A percentile compares a stretch with the other conserved stretches of the same genome.
phyloP scores from a whole-genome alignment of 441 rosid genomes.

The Eruca vesicaria region DNA sequence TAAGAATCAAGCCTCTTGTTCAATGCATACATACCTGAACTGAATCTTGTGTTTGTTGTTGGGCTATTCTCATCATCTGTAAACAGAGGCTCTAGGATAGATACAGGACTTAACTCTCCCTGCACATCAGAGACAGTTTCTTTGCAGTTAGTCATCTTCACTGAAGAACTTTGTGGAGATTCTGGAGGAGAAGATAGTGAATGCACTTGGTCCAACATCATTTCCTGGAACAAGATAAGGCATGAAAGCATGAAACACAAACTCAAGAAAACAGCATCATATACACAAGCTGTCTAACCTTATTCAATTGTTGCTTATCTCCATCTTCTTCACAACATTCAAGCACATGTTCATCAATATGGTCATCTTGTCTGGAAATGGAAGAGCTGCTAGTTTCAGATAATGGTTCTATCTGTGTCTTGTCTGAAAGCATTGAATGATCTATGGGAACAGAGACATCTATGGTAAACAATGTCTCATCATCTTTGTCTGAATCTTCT shows the following conservation, averaged over 20 bases:
- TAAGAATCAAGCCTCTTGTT: neutral
- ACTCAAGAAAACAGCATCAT: slow-evolving; percentile 1
- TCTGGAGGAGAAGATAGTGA: slow-evolving; percentile 19
- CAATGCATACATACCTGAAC: slow-evolving; percentile 48
- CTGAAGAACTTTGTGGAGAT: slow-evolving; percentile 51
- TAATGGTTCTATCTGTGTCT: too few species aligned
- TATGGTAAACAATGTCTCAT: slow-evolving; percentile 23
- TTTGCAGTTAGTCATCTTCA: slow-evolving; percentile 41
- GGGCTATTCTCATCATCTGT: slow-evolving; percentile 81
- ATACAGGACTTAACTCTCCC: slow-evolving; percentile 80
- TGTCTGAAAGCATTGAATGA: slow-evolving; percentile 19
- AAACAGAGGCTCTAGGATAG: slow-evolving; percentile 76
- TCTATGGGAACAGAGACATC: slow-evolving; percentile 29
- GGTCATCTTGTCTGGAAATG: neutral
- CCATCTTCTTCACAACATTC: slow-evolving; percentile 13
- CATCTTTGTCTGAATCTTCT: slow-evolving; percentile 14
- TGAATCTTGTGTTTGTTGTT: slow-evolving; percentile 54
- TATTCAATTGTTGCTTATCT: neutral
- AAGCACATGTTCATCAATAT: slow-evolving; percentile 12
- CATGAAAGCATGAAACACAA: neutral
- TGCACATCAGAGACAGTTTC: slow-evolving; percentile 43
- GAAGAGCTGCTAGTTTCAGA: slow-evolving; percentile 17
- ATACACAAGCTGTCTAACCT: slow-evolving; percentile 22
- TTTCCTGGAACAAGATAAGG: slow-evolving; percentile 50
- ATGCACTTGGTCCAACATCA: slow-evolving; percentile 29